A percentile compares a stretch with the other conserved stretches of the same genome.
phyloP scores from a whole-genome alignment of 257 asterid genomes.

The Solanum habrochaites region DNA sequence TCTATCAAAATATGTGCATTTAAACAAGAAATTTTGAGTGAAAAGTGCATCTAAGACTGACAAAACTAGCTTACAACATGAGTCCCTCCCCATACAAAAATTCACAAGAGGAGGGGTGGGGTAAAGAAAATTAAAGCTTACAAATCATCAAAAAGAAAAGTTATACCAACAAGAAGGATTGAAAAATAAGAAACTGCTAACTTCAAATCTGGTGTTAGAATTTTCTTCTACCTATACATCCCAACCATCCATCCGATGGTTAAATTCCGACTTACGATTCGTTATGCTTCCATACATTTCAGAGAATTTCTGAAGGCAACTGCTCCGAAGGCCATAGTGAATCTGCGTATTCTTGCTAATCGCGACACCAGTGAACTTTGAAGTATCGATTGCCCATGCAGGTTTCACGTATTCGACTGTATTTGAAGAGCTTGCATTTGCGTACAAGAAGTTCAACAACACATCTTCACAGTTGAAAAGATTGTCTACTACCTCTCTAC shows the following conservation, averaged over 20 bases:
- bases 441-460: slow-evolving; percentile 76
- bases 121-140: not conserved
- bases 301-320: slow-evolving; percentile 41
- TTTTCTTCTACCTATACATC: slow-evolving; percentile 44
- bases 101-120: slow-evolving; percentile 15
- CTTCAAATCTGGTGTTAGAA: slow-evolving; percentile 5
- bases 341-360: slow-evolving; percentile 61
- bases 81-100: slow-evolving; percentile 19
- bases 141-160: slow-evolving; percentile 3
- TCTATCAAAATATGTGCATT: not conserved
- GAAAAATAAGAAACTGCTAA: not conserved
- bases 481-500: slow-evolving; percentile 52
- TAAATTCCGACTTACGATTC: slow-evolving; percentile 43
- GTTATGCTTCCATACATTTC: slow-evolving; percentile 60
- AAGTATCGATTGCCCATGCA: slow-evolving; percentile 63
- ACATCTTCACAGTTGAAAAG: slow-evolving; percentile 87
- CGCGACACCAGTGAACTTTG: slow-evolving; percentile 77
- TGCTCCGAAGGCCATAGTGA: slow-evolving; percentile 55
- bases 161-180: not conserved
- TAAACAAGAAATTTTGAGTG: not conserved
- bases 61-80: slow-evolving; percentile 6
- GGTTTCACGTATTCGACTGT: slow-evolving; percentile 72
- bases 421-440: slow-evolving; percentile 41
- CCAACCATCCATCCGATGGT: slow-evolving; percentile 83
- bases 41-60: not conserved